phyloP scores from a whole-genome alignment of 2,329 filamentous ascomycete genomes.

The Trichophyton schoenleinii region DNA sequence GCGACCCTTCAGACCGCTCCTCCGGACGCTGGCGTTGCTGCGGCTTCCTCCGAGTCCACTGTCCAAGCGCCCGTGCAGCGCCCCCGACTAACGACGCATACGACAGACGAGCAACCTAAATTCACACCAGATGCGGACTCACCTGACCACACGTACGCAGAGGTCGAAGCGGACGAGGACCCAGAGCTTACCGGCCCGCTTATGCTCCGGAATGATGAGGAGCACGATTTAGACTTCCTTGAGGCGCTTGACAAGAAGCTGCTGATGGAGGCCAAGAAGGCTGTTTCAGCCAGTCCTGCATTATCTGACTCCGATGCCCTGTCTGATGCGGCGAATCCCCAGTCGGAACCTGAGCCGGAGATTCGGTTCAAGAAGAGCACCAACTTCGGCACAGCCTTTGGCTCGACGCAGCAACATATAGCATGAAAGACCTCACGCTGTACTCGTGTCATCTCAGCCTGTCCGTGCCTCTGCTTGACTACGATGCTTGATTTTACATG shows the following conservation, averaged over 20 bases:
- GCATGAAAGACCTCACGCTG: neutral
- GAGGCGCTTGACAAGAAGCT: slow-evolving; percentile 33
- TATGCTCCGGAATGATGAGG: slow-evolving; percentile 31
- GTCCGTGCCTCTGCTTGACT: neutral
- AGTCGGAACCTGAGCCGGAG: slow-evolving; percentile 27
- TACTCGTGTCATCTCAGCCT: neutral
- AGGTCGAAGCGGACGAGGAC: slow-evolving; percentile 30
- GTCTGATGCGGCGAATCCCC: slow-evolving; percentile 8
- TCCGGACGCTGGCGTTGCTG: neutral
- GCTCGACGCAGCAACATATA: slow-evolving; percentile 13
- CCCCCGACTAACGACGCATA: slow-evolving; percentile 4
- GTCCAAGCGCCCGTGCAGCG: neutral
- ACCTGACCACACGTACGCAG: slow-evolving; percentile 31
- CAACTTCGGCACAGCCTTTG: slow-evolving; percentile 39
- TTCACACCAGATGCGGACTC: neutral
- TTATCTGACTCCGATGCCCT: slow-evolving; percentile 13
- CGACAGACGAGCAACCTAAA: slow-evolving; percentile 10
- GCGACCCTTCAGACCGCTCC: neutral
- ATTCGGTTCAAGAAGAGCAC: slow-evolving; percentile 35
- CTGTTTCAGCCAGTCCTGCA: slow-evolving; percentile 16
- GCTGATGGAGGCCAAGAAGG: slow-evolving; percentile 28
- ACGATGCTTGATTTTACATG: neutral
- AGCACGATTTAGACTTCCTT: slow-evolving; percentile 31
- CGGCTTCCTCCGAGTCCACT: neutral
- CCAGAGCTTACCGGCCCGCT: slow-evolving; percentile 33